Evolutionary conservation across 2,329 filamentous ascomycete species (phyloP), one percentile per base, ranked within the genome.

Genomic region (Aspergillus novofumigatus): DNA sequence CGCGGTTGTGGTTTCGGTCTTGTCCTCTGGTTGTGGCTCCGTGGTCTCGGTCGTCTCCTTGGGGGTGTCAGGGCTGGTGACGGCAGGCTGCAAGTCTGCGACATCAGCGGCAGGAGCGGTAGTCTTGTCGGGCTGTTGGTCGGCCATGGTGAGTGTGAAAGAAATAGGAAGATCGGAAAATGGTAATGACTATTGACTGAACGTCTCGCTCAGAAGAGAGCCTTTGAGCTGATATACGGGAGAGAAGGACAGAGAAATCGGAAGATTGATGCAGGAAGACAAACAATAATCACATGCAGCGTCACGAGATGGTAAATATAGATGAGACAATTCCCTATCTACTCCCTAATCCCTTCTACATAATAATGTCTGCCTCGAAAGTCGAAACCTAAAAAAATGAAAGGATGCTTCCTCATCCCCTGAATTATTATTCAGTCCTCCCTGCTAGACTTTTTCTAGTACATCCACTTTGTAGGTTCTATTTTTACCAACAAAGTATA

Each of bases 41-140:
- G 51, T 25, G n/a, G 51, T 38, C 48, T 55, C 51, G 21, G 35
- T 17, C 14, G 32, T 8, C 26, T 55, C 42, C n/a, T 51, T 47
- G 17, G 45, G 38, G 47, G 54, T 51, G 26, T 56, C 23, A n/a
- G 49, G 28, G 38, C 49, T 49, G 41, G 57, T 49, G 35, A 51
- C 48, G 58, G 42, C 47, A 26, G 52, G 55, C 45, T 57, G 55
- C 32, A 47, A 17, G 23, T 54, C 56, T 28, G 57, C 44, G 21
- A 56, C 57, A 48, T 51, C 29, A 47, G 60, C 49, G 28, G 56
- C 21, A 54, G 59, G 58, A 41, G 59, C 55, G 29, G 52, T 54
- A 9, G 62, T 49, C 48, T 65, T 60, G 51, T 66, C 62, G 49
- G 65, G 55, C n/a, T 56, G 62, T 49, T 55, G 58, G 17, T 67